Evolutionary conservation across 75 land plant species (phyloP).

Genomic region (Gnetum montanum): DNA sequence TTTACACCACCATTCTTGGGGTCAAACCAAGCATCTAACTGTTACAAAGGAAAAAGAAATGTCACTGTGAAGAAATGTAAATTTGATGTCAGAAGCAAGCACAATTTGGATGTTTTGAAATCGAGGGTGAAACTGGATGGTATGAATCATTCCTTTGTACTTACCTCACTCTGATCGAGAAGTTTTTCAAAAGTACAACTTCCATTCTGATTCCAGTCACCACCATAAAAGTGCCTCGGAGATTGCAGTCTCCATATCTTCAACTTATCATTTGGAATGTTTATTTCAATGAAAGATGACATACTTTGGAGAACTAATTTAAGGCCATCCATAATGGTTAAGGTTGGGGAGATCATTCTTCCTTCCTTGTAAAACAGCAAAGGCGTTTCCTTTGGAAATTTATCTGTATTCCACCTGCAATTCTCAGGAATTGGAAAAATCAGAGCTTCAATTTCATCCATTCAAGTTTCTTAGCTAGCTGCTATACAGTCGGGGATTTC

Average conservation of each 20-base stretch:
- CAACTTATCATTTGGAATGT: slow-evolving; percentile 41
- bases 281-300: slow-evolving; percentile 45
- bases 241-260: slow-evolving; percentile 91
- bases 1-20: slow-evolving; percentile 73
- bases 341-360: slow-evolving; percentile 56
- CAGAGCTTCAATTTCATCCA: not conserved
- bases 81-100: too few relatives aligned
- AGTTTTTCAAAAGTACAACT: slow-evolving; percentile 66
- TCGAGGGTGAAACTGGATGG: too few relatives aligned
- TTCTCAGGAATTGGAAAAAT: not conserved
- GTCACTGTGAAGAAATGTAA: too few relatives aligned
- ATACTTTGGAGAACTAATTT: slow-evolving; percentile 56
- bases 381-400: slow-evolving; percentile 78
- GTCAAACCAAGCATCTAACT: slow-evolving; percentile 86
- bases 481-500: too few relatives aligned
- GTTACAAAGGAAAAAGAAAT: slow-evolving; percentile 7
- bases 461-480: not conserved
- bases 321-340: slow-evolving; percentile 62
- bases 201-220: slow-evolving; percentile 95
- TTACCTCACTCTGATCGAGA: slow-evolving; percentile 64
- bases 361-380: slow-evolving; percentile 70
- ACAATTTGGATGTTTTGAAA: too few relatives aligned
- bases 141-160: not conserved
- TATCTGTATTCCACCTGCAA: slow-evolving; percentile 77
- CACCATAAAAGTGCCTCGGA: slow-evolving; percentile 91